A percentile compares a stretch with the other conserved stretches of the same genome.
phyloP scores from a whole-genome alignment of 1,284 basidiomycete species.

The Ustilago cynodontis region DNA sequence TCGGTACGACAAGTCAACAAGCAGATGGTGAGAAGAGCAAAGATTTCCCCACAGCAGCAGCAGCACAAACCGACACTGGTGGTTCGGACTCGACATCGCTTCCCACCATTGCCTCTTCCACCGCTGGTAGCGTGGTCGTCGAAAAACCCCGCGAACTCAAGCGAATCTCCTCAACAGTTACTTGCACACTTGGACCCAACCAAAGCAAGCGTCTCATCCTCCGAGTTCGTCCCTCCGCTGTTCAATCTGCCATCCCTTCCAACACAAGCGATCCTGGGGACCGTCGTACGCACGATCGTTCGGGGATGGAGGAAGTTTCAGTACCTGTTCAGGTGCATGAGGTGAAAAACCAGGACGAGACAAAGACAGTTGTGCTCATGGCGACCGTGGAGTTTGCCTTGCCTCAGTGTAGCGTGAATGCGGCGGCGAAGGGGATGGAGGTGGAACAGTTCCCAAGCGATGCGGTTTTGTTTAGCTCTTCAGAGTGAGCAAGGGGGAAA shows the following conservation, averaged over 20 bases:
- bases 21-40: conserved; percentile 9
- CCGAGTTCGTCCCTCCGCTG: conserved; percentile 55
- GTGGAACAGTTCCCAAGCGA: conserved; percentile 26
- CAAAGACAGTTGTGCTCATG: conserved; percentile 53
- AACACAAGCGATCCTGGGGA: conserved; percentile 39
- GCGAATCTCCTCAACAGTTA: conserved; percentile 58
- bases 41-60: background rate
- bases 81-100: background rate
- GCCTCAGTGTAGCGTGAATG: background rate
- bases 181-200: conserved; percentile 57
- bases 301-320: conserved; percentile 51
- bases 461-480: conserved; percentile 39
- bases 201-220: conserved; percentile 62
- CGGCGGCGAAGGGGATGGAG: background rate
- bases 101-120: background rate
- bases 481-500: conserved; percentile 6
- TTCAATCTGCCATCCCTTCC: conserved; percentile 40
- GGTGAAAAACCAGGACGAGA: conserved; percentile 69
- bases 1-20: background rate
- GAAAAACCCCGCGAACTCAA: conserved; percentile 49
- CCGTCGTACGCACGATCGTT: conserved; percentile 29
- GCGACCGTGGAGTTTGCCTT: conserved; percentile 50
- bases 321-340: conserved; percentile 64
- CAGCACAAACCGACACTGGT: background rate
- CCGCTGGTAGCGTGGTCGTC: background rate